Evolutionary conservation across 2,329 filamentous ascomycete species (phyloP).

Genomic region (Ustilaginoidea virens): DNA sequence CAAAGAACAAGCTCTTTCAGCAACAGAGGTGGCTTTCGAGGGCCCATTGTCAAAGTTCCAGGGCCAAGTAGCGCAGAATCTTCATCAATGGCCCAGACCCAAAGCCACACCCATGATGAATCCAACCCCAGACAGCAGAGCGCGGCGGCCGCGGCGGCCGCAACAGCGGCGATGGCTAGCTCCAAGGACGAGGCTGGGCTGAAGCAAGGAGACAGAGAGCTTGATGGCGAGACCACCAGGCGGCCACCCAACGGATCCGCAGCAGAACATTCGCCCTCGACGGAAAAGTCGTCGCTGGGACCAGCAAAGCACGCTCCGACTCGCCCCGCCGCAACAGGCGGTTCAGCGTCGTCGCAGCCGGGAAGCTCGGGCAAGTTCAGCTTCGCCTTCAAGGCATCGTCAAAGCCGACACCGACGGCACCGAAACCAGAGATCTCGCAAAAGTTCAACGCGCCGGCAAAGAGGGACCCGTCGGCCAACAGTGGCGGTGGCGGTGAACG

Average conservation of each 20-base stretch:
- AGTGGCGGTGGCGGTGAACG: constrained; percentile 20
- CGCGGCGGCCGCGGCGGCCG: constrained; percentile 3
- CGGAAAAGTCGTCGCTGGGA: constrained; percentile 3
- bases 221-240: background rate
- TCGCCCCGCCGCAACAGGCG: constrained; percentile 11
- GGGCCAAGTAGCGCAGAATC: constrained; percentile 26
- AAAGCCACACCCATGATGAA: constrained; percentile 7
- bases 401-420: constrained; percentile 37
- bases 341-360: constrained; percentile 30
- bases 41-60: constrained; percentile 58
- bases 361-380: constrained; percentile 58
- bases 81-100: constrained; percentile 8
- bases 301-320: constrained; percentile 1
- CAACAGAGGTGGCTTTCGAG: constrained; percentile 37
- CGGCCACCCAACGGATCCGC: background rate
- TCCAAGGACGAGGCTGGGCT: background rate
- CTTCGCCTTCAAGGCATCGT: constrained; percentile 76
- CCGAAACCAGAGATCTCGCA: constrained; percentile 52
- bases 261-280: background rate
- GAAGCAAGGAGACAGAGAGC: constrained; percentile 1
- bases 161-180: background rate
- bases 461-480: constrained; percentile 18
- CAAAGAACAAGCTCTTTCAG: constrained; percentile 43
- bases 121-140: constrained; percentile 9
- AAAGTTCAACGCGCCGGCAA: constrained; percentile 47